phyloP scores from a whole-genome alignment of 805 yeast species.

The Candida andamanensis region DNA sequence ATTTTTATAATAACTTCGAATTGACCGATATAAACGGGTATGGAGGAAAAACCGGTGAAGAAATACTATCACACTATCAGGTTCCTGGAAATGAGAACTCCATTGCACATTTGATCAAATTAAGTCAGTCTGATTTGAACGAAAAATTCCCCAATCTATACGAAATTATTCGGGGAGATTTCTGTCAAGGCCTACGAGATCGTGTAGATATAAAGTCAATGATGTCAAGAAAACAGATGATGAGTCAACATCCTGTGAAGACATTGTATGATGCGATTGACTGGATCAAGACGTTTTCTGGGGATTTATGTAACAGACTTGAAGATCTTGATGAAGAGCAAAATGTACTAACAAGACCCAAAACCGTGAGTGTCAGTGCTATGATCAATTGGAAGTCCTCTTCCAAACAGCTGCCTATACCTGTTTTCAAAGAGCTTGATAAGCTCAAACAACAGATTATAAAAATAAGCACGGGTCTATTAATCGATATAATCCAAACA shows the following conservation, averaged over 20 bases:
- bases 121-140: slow-evolving; percentile 28
- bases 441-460: slow-evolving; percentile 27
- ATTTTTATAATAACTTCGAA: slow-evolving; percentile 57
- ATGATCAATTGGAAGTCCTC: slow-evolving; percentile 12
- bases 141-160: slow-evolving; percentile 60
- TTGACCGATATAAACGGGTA: slow-evolving; percentile 79
- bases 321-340: slow-evolving; percentile 69
- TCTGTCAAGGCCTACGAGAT: slow-evolving; percentile 47
- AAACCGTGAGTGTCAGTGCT: slow-evolving; percentile 43
- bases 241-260: slow-evolving; percentile 47
- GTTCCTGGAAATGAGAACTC: slow-evolving; percentile 46
- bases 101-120: slow-evolving; percentile 42
- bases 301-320: slow-evolving; percentile 68
- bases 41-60: slow-evolving; percentile 85
- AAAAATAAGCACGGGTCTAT: slow-evolving; percentile 29
- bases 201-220: slow-evolving; percentile 72
- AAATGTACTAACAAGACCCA: slow-evolving; percentile 40
- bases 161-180: slow-evolving; percentile 61
- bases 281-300: slow-evolving; percentile 82
- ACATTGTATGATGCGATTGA: slow-evolving; percentile 52
- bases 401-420: slow-evolving; percentile 41
- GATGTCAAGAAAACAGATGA: slow-evolving; percentile 83
- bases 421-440: slow-evolving; percentile 31
- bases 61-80: slow-evolving; percentile 44
- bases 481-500: slow-evolving; percentile 35